phyloP scores from a whole-genome alignment of 345 rosid genomes.

The Syzygium aqueum region DNA sequence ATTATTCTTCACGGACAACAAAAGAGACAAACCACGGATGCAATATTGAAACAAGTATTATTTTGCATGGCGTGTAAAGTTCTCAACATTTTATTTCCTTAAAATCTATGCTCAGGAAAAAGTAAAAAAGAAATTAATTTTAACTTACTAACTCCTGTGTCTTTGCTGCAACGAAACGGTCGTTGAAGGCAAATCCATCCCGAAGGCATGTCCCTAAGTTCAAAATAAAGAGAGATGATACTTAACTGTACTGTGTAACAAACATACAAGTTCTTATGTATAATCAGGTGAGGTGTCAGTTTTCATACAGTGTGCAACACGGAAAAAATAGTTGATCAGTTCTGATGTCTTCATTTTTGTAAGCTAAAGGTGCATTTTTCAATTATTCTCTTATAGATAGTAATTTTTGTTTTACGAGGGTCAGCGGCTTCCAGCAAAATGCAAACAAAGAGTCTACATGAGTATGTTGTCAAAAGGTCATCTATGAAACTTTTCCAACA shows the following conservation, averaged over 20 bases:
- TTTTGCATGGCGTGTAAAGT: neutral
- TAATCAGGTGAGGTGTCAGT: neutral
- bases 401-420: neutral
- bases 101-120: neutral
- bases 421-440: neutral
- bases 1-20: neutral
- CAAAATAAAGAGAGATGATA: neutral
- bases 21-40: neutral
- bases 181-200: constrained; percentile 62
- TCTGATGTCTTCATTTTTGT: neutral
- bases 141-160: constrained; percentile 42
- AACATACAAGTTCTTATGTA: neutral
- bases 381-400: neutral
- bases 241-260: constrained; percentile 1
- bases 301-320: neutral
- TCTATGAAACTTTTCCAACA: neutral
- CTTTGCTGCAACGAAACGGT: constrained; percentile 46
- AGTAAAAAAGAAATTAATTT: neutral
- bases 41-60: neutral
- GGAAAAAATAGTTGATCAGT: neutral
- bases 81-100: neutral
- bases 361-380: neutral
- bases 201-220: neutral
- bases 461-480: neutral
- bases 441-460: neutral